Base-by-base conservation (phyloP, 306 rosid species). In the Elaeagnus macrophylla region DNA sequence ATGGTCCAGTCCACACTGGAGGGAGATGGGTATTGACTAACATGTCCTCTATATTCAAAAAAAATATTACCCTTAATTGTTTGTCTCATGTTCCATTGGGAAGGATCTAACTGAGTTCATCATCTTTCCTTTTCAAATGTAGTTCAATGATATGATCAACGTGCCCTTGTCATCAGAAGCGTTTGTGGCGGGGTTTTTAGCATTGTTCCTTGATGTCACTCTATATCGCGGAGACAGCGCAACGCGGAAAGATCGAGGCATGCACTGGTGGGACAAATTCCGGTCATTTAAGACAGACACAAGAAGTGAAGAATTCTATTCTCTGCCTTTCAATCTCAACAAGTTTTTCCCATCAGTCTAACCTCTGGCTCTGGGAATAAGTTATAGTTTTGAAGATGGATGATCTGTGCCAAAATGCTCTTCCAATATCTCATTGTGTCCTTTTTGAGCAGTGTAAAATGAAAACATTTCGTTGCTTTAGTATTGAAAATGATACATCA, bases 121-220 rank as follows among this genome's bases (percentile, higher is more conserved):
- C 36, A 9, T 5, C 9, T 45, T 66, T 49, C 57, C 8, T 11
- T 12, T 40, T 8, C 6, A 46, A 52, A 66, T 54, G 72, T 76
- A 90, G 97, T 90, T 86, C 72, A 90, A 90, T 42, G 97, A 90
- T 59, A 86, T 90, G 94, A 78, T 90, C 68, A 90, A 90, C 12
- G 90, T 90, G n/a, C 94, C 97, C 35, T 79, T 81, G 43, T 72
- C 94, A 32, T 90, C 97, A 0, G 91, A 90, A 54, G 17, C 95
- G 41, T 90, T 90, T 66, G 95, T 90, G 35, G 94, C 77, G 4
- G 89, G 95, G 10, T 14, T 76, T 6, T 61, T 90, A 66, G 95
- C 95, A n/a, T 7, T 86, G 13, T 59, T 83, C 43, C 73, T 90
- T 56, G 97, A 90, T 15, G 60, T 65, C 52, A 79, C 94, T 9